Evolutionary conservation across 352 stramenopile species (phyloP).

Genomic region (Blastocystis sp.): DNA sequence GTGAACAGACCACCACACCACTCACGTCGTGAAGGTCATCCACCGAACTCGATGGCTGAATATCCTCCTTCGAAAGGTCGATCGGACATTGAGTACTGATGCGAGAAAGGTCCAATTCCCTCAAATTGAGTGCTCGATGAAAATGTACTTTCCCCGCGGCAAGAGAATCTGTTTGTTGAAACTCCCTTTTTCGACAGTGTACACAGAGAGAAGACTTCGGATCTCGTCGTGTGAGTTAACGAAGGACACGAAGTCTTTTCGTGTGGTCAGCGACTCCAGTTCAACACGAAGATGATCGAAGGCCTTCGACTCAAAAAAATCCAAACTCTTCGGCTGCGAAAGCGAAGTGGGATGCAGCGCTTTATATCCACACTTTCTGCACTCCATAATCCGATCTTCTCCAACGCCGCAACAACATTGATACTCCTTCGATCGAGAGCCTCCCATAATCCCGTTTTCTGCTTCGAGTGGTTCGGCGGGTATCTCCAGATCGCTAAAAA

Average conservation of each 20-base stretch:
- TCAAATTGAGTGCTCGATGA: background rate
- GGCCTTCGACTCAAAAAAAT: background rate
- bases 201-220: background rate
- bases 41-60: background rate
- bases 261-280: background rate
- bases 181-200: background rate
- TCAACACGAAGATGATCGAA: background rate
- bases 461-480: background rate
- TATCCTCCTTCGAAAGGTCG: background rate
- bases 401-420: slow-evolving; percentile 31
- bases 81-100: background rate
- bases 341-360: background rate
- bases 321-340: background rate
- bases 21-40: background rate
- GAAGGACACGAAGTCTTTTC: background rate
- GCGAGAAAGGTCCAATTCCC: background rate
- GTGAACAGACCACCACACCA: background rate
- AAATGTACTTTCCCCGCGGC: background rate
- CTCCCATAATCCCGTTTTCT: slow-evolving; percentile 37
- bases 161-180: background rate
- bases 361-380: background rate
- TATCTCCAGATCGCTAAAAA: slow-evolving; percentile 55
- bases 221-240: background rate
- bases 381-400: background rate
- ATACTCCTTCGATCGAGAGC: slow-evolving; percentile 2